phyloP scores from a whole-genome alignment of 441 rosid genomes.

The Biscutella auriculata region DNA sequence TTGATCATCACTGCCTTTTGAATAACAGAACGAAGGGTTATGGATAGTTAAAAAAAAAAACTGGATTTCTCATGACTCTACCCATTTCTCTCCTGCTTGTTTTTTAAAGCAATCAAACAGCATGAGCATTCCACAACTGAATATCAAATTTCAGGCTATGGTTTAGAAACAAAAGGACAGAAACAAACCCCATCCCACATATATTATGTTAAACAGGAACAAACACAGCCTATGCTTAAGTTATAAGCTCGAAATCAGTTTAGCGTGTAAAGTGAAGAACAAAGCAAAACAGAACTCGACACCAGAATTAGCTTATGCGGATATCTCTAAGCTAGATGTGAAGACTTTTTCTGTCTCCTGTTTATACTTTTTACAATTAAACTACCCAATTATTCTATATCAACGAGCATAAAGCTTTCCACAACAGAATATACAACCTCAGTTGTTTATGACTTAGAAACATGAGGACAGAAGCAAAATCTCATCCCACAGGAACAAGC shows the following conservation, averaged over 20 bases:
- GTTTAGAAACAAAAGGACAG: background rate
- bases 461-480: background rate
- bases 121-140: background rate
- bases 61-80: background rate
- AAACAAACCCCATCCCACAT: background rate
- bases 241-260: background rate
- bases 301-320: background rate
- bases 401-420: background rate
- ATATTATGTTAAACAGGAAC: background rate
- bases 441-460: background rate
- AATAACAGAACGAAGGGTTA: background rate
- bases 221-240: background rate
- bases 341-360: background rate
- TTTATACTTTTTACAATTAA: background rate
- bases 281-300: background rate
- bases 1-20: background rate
- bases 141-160: background rate
- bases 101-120: background rate
- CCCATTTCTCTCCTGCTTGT: background rate
- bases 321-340: background rate
- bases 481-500: background rate
- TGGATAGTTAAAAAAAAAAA: background rate
- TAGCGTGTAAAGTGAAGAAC: background rate
- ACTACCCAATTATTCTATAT: background rate
- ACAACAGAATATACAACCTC: background rate